Percentiles rank a stretch among this genome's conserved stretches.
phyloP scores from a whole-genome alignment of 2,329 filamentous ascomycete genomes.

The Byssochlamys sp. region DNA sequence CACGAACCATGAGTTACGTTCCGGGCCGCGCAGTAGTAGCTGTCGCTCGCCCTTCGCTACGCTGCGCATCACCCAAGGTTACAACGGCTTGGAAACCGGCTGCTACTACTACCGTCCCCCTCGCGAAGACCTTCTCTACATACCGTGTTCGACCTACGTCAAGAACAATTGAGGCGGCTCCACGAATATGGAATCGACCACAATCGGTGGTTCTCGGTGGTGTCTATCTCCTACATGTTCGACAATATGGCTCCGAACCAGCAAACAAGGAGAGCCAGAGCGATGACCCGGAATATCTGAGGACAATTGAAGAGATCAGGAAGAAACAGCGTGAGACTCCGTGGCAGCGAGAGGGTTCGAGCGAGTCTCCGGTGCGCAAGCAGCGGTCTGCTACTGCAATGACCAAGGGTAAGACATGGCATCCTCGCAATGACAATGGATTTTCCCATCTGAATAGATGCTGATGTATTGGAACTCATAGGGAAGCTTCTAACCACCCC shows the following conservation, averaged over 20 bases:
- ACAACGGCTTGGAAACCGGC: background rate
- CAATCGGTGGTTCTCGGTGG: background rate
- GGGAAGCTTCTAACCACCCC: constrained; percentile 74
- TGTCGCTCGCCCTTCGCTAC: background rate
- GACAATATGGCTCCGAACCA: background rate
- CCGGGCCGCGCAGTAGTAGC: background rate
- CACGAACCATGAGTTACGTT: background rate
- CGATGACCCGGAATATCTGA: constrained; percentile 25
- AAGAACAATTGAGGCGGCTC: background rate
- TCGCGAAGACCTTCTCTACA: background rate
- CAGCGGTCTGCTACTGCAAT: constrained; percentile 46
- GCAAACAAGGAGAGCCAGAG: constrained; percentile 10
- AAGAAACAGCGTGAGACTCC: constrained; percentile 49
- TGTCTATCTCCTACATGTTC: background rate
- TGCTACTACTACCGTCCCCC: background rate
- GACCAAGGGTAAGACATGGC: constrained; percentile 49
- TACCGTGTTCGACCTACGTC: background rate
- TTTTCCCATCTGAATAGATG: background rate
- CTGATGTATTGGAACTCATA: constrained; percentile 17
- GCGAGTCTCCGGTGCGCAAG: constrained; percentile 46
- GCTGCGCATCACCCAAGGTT: background rate
- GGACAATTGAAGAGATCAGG: constrained; percentile 30
- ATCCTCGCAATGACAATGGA: background rate
- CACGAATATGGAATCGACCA: background rate
- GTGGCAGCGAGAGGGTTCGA: constrained; percentile 56